Percentiles rank a stretch among this genome's conserved stretches.
These are phyloP conservation scores for Glycine tomentella DNA, from an alignment of 306 rosid species.

Conservation along the genomic window DNA sequence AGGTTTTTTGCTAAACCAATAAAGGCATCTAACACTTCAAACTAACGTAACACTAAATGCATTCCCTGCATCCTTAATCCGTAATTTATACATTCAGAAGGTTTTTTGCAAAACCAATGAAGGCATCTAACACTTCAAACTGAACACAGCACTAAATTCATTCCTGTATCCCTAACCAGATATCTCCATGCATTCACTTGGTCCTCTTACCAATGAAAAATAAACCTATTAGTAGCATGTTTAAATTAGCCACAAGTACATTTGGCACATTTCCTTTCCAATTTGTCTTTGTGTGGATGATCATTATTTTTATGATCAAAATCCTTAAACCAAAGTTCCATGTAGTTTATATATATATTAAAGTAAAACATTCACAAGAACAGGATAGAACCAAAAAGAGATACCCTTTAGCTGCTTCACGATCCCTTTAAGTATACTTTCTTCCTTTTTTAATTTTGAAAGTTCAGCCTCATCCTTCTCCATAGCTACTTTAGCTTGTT, in stretches of 20 bases:
- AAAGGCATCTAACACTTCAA: neutral
- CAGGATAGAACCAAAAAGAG: conserved; percentile 35
- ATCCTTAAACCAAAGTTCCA: conserved; percentile 26
- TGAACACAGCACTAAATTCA: neutral
- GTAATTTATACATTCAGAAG: conserved; percentile 20
- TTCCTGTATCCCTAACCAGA: conserved; percentile 4
- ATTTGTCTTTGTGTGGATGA: conserved; percentile 11
- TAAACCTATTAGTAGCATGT: neutral
- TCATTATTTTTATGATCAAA: conserved; percentile 28
- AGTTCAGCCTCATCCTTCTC: conserved; percentile 82
- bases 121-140: neutral
- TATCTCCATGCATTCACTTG: conserved; percentile 22
- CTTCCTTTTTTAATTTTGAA: conserved; percentile 73
- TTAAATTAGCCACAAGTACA: conserved; percentile 18
- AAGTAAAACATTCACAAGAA: conserved; percentile 38
- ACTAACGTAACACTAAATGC: neutral
- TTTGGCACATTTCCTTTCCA: conserved; percentile 6
- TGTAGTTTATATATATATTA: neutral
- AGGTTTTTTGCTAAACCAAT: neutral
- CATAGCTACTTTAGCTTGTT: conserved; percentile 66
- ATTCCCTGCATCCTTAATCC: conserved; percentile 5
- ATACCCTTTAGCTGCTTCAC: conserved; percentile 89
- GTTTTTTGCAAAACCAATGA: neutral
- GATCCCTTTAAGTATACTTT: conserved; percentile 71
- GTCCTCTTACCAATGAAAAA: conserved; percentile 36